These are phyloP conservation scores for Sporothrix variecibatus DNA, from an alignment of 2,329 filamentous ascomycete genomes.

Conservation along the genomic window DNA sequence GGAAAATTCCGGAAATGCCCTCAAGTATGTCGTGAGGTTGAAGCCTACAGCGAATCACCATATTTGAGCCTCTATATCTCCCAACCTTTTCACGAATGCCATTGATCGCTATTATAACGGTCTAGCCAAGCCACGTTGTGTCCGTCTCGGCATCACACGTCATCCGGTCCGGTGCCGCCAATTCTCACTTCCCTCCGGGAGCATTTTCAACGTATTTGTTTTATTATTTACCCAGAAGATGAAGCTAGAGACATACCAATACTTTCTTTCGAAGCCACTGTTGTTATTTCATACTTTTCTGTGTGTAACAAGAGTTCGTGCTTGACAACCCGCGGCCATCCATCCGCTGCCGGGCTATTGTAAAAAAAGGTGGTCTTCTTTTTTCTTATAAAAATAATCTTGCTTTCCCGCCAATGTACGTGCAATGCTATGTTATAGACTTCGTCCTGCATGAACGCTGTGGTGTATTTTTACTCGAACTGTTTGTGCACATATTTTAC, in stretches of 20 bases:
- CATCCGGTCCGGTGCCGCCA: not conserved
- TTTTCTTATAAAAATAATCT: not conserved
- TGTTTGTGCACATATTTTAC: not conserved
- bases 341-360: not conserved
- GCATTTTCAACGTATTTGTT: not conserved
- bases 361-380: not conserved
- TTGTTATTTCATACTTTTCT: not conserved
- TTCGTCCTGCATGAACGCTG: not conserved
- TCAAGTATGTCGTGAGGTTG: not conserved
- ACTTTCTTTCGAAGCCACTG: not conserved
- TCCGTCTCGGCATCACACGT: not conserved
- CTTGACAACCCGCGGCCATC: not conserved
- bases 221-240: not conserved
- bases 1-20: not conserved
- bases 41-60: not conserved
- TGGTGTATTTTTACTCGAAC: not conserved
- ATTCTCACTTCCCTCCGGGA: not conserved
- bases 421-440: no score
- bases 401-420: no score
- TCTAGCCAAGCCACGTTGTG: not conserved
- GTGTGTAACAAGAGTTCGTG: slow-evolving; percentile 2
- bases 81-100: not conserved
- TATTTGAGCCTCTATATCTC: not conserved
- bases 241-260: not conserved
- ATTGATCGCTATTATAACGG: not conserved